Evolutionary conservation across 1,284 basidiomycete genomes (phyloP).

Genomic region (Trichosporon asahii): DNA sequence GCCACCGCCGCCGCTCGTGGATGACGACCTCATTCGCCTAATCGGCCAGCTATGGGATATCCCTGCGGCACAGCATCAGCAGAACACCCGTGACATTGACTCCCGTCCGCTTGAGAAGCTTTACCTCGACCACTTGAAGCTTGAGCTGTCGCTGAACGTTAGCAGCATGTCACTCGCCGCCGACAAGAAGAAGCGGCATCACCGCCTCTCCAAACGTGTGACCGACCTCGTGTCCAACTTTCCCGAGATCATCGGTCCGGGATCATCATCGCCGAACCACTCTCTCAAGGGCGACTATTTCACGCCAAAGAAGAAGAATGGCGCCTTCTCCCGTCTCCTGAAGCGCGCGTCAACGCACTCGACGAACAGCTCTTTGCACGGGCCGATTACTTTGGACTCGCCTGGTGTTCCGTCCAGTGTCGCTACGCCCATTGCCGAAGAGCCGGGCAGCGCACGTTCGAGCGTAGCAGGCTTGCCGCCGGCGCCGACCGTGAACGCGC

Average conservation of each 20-base stretch:
- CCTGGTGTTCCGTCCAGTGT: neutral
- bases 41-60: slow-evolving; percentile 45
- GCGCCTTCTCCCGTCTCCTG: neutral
- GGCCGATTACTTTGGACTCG: neutral
- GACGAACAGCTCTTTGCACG: neutral
- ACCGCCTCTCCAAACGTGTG: slow-evolving; percentile 3
- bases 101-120: slow-evolving; percentile 38
- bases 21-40: slow-evolving; percentile 29
- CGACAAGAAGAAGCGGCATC: slow-evolving; percentile 6
- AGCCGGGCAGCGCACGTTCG: neutral
- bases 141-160: slow-evolving; percentile 22
- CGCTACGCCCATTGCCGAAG: neutral
- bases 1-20: slow-evolving; percentile 5
- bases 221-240: slow-evolving; percentile 6
- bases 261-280: neutral
- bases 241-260: neutral
- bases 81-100: slow-evolving; percentile 38
- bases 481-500: neutral
- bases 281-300: slow-evolving; percentile 2
- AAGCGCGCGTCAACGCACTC: neutral
- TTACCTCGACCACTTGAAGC: slow-evolving; percentile 46
- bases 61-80: slow-evolving; percentile 28
- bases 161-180: slow-evolving; percentile 1
- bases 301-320: slow-evolving; percentile 8
- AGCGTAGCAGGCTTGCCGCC: neutral